Conservation (phyloP, 441 rosid species). For the Jatropha multifida region DNA sequence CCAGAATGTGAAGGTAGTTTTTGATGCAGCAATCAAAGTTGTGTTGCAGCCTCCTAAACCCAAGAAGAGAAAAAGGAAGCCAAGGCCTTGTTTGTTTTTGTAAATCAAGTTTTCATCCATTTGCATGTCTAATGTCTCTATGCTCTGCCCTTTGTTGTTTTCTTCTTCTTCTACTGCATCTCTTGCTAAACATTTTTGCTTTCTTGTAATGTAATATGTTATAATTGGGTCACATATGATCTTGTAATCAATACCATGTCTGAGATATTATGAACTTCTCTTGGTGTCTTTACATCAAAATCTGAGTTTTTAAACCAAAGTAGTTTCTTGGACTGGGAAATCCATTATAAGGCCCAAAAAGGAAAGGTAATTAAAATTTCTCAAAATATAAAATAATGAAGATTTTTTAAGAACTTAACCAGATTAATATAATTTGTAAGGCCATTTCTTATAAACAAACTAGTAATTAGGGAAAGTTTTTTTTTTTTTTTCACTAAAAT, state of each 20-base stretch:
- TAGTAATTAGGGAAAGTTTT: no score
- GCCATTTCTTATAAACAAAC: no score
- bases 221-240: background rate
- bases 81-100: slow-evolving; percentile 32
- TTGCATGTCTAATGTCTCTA: background rate
- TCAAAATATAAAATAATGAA: no score
- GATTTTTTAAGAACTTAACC: no score
- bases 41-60: slow-evolving; percentile 75
- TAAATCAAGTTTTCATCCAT: slow-evolving; percentile 10
- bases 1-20: slow-evolving; percentile 81
- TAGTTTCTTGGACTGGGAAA: no score
- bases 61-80: slow-evolving; percentile 52
- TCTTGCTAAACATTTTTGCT: background rate
- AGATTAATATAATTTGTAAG: no score
- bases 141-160: background rate
- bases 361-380: no score
- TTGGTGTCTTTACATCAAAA: no score
- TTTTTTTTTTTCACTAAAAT: no score
- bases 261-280: background rate
- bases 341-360: no score
- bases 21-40: slow-evolving; percentile 78
- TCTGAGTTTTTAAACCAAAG: no score
- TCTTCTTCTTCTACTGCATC: background rate
- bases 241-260: background rate
- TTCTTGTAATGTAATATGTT: background rate